A percentile compares a stretch with the other conserved stretches of the same genome.
These are phyloP conservation scores for Penicillium nordicum DNA, from an alignment of 2,329 filamentous ascomycete species.

Conservation along the genomic window DNA sequence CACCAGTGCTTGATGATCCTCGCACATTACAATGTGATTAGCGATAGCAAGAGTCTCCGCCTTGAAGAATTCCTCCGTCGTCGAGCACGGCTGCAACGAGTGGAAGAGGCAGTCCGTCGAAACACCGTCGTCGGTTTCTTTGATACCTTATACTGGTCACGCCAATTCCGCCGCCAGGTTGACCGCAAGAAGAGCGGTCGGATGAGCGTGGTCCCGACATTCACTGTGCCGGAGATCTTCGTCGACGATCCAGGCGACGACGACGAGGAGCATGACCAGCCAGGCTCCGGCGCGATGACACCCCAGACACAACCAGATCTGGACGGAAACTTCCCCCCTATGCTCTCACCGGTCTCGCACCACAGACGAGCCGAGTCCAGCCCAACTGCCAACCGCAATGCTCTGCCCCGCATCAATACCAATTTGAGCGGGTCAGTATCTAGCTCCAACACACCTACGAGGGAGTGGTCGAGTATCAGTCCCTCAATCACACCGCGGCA, in stretches of 20 bases:
- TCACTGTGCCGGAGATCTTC: constrained; percentile 84
- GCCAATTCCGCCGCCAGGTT: constrained; percentile 72
- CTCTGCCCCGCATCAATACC: constrained; percentile 50
- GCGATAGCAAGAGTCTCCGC: constrained; percentile 89
- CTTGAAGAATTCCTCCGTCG: constrained; percentile 93
- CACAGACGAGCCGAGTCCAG: constrained; percentile 30
- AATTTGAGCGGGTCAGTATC: constrained; percentile 41
- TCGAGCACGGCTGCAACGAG: constrained; percentile 82
- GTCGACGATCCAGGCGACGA: constrained; percentile 70
- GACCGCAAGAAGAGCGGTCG: constrained; percentile 70
- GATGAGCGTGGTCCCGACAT: constrained; percentile 73
- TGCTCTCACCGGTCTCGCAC: constrained; percentile 33
- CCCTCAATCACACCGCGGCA: constrained; percentile 37
- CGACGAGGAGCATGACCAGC: constrained; percentile 16
- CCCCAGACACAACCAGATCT: constrained; percentile 21
- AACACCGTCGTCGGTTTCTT: constrained; percentile 93
- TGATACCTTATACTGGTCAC: constrained; percentile 83
- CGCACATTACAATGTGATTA: constrained; percentile 98
- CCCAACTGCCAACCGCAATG: constrained; percentile 18
- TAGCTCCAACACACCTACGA: constrained; percentile 33
- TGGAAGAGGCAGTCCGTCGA: constrained; percentile 89
- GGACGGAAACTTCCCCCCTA: constrained; percentile 23
- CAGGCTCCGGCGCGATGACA: constrained; percentile 18
- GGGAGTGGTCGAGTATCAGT: constrained; percentile 55
- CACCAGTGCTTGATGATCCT: constrained; percentile 90